Base-by-base conservation (phyloP, 2,329 filamentous ascomycete species). In the Fusarium protoensiforme region DNA sequence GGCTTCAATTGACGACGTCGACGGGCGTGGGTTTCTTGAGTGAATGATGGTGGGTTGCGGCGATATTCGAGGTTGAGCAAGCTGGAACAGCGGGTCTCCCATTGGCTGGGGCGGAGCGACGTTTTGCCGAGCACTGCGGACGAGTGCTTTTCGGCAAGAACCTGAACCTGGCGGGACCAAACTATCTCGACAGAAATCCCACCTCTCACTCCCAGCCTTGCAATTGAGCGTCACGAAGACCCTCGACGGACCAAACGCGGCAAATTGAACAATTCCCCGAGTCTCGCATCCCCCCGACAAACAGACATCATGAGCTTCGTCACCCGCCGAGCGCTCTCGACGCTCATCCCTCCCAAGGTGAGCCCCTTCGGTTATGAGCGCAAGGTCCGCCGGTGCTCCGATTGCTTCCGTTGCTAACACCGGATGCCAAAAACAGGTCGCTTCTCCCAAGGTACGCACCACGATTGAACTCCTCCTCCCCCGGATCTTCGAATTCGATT, bases 271-370 rank as follows among this genome's bases (percentile, higher is more conserved):
- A 70, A 74, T 68, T 71, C 67, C 5, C 73, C 76, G 72, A 78
- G 65, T 76, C 72, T 75, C 68, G 64, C 62, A 71, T 33, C 24
- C 53, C 38, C 38, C 66, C 72, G 67, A 77, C 74, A 75, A 73
- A 76, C 81, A 81, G 81, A 84, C 89, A 94, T 87, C 86, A 98
- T 98, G 95, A 98, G 94, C 90, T 96, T 92, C 91, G 90, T 97
- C 82, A 91, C 92, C 82, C 94, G 93, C 87, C 92, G 95, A 87
- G 93, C 91, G 90, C 93, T 98, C 83, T 98, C 96, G 84, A 98
- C 97, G 89, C 93, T 99, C 86, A 98, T 99, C 81, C 97, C 97
- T 80, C 96, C 97, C 83, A 99, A 99, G 95, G 96, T 98, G 88
- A 79, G 88, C 58, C 79, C 71, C 69, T 71, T 75, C 70, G 76